Evolutionary conservation across 495 filamentous ascomycete species (phyloP).

Genomic region (Platismatia glauca): DNA sequence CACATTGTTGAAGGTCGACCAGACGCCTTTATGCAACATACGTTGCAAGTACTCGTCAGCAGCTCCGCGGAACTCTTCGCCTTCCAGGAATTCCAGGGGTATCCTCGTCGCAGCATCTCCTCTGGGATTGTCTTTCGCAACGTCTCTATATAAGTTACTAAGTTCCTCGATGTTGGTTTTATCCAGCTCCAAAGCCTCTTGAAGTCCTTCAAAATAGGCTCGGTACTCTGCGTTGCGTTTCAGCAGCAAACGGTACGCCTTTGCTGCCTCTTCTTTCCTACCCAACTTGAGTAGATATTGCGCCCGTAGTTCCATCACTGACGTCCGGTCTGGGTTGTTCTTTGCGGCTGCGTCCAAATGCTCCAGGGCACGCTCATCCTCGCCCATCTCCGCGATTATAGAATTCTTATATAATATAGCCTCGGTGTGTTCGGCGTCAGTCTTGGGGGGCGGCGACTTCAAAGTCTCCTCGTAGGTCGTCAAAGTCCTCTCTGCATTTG

Average conservation of each 20-base stretch:
- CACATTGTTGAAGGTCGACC: conserved; percentile 90
- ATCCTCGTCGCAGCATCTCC: conserved; percentile 78
- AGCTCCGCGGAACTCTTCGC: conserved; percentile 69
- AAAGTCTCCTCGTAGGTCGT: conserved; percentile 88
- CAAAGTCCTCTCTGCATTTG: conserved; percentile 81
- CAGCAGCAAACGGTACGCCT: conserved; percentile 70
- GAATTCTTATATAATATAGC: conserved; percentile 91
- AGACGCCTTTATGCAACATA: conserved; percentile 92
- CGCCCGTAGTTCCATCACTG: conserved; percentile 83
- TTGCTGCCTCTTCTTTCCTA: conserved; percentile 69
- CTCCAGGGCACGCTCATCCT: conserved; percentile 71
- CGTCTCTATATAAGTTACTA: conserved; percentile 68
- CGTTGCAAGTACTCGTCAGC: conserved; percentile 73
- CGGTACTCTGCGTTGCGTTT: conserved; percentile 83
- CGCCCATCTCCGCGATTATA: conserved; percentile 81
- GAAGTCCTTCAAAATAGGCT: conserved; percentile 73
- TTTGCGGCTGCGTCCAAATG: conserved; percentile 72
- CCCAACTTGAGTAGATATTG: conserved; percentile 74
- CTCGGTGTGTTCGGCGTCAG: conserved; percentile 91
- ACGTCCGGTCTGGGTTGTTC: conserved; percentile 71
- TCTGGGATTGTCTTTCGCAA: conserved; percentile 68
- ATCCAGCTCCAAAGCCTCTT: conserved; percentile 55
- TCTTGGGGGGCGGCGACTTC: conserved; percentile 61
- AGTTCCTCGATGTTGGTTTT: conserved; percentile 53
- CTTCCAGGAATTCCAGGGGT: conserved; percentile 82